Evolutionary conservation across 805 yeast species (phyloP), one percentile per base, ranked within the genome.

Genomic region (Jamesozyma gamospora): DNA sequence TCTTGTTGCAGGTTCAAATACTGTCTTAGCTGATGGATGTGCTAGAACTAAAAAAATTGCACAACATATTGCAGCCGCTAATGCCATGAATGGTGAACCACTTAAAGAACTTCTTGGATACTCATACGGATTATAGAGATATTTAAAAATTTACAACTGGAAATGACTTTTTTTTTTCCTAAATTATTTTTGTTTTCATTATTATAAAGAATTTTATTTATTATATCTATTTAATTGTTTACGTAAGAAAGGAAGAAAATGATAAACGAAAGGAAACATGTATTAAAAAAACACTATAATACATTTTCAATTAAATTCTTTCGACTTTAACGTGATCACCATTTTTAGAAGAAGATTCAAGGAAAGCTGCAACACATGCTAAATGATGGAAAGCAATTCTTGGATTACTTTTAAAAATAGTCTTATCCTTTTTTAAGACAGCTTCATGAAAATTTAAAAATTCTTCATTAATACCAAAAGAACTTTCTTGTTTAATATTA

Each of bases 301-400:
- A n/a, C n/a, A n/a, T n/a, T 21, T 21, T 21, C 5, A 21, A 21
- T 34, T 34, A 41, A 28, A 37, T 31, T 29, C 37, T 44, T 42
- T 69, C 75, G 27, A 77, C 73, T 37, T 55, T 60, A 24, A 75
- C 74, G 34, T 69, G 58, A 37, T 62, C 58, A 52, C 83, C 84
- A 41, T 70, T 65, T 27, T 69, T 61, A 14, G 64, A 50, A 29
- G 85, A 74, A 42, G 92, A 79, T 48, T 81, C 79, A 28, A 90
- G 63, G 43, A 84, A 82, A 21, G 96, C 97, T 41, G 76, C 95
- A 42, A 90, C 76, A 50, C 85, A 74, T 6, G 96, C 95, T 60
- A 88, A 75, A 62, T 90, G 97, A 62, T 88, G 96, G 77, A 82
- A 88, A 5, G 94, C 86, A 45, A 68, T 72, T 46, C 74, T 80